Evolutionary conservation across 2,329 filamentous ascomycete species (phyloP).

Genomic region (Pseudocercospora macadamiae): DNA sequence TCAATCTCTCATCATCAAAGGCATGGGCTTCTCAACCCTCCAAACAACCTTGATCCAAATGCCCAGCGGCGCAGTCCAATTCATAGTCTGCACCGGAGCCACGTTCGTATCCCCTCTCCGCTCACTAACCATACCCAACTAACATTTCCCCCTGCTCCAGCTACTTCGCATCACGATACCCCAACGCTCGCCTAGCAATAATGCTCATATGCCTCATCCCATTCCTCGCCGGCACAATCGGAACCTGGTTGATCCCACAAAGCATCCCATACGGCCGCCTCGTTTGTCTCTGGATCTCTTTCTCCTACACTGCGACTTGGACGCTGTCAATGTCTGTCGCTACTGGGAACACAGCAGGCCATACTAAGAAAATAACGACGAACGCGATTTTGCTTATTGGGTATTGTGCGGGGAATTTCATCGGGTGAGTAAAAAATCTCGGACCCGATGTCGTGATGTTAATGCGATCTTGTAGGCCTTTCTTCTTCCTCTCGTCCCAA

Average conservation of each 20-base stretch:
- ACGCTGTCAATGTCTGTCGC: conserved; percentile 53
- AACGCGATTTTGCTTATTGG: conserved; percentile 49
- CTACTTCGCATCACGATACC: conserved; percentile 36
- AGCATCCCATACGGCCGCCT: conserved; percentile 17
- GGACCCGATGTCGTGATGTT: conserved; percentile 50
- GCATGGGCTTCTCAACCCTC: conserved; percentile 25
- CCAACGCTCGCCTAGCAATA: conserved; percentile 46
- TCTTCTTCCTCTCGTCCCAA: conserved; percentile 62
- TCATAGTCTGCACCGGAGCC: conserved; percentile 50
- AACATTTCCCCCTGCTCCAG: conserved; percentile 25
- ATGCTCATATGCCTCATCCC: conserved; percentile 60
- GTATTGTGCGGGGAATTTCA: conserved; percentile 25
- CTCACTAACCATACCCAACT: background rate
- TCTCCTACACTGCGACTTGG: conserved; percentile 50
- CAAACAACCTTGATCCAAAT: conserved; percentile 62
- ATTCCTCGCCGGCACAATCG: conserved; percentile 61
- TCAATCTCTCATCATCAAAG: conserved; percentile 45
- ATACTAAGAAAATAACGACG: conserved; percentile 67
- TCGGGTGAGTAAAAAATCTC: conserved; percentile 12
- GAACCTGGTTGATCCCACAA: conserved; percentile 14
- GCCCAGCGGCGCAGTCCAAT: conserved; percentile 57
- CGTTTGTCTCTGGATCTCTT: conserved; percentile 23
- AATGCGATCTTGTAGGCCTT: conserved; percentile 57
- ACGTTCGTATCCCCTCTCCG: background rate
- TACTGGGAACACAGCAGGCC: conserved; percentile 56